Evolutionary conservation across 352 stramenopile genomes (phyloP).

Genomic region (Salisapilia sapeloensis): DNA sequence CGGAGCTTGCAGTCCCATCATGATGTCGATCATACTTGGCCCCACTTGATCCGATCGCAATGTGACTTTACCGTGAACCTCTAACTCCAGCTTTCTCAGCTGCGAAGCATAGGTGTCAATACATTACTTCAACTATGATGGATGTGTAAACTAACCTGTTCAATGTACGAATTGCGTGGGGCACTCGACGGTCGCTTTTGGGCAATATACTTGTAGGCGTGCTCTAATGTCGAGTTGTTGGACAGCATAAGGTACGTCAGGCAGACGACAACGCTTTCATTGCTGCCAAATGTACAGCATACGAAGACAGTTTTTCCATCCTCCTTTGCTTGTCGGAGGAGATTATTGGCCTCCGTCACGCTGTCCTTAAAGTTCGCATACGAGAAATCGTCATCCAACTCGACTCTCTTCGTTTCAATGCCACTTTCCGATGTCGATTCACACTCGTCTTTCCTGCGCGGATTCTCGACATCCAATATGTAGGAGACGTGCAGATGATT

Average conservation of each 20-base stretch:
- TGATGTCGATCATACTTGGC: conserved; percentile 61
- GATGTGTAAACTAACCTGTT: conserved; percentile 18
- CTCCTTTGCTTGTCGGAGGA: conserved; percentile 17
- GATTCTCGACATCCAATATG: conserved; percentile 41
- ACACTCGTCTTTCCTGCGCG: conserved; percentile 15
- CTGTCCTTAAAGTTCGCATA: conserved; percentile 35
- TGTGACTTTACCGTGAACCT: conserved; percentile 39
- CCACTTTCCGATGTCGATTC: conserved; percentile 7
- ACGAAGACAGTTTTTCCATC: conserved; percentile 37
- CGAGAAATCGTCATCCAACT: conserved; percentile 45
- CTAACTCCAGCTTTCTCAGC: conserved; percentile 29
- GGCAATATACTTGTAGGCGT: conserved; percentile 36
- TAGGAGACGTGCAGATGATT: conserved; percentile 32
- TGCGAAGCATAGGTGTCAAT: conserved; percentile 2
- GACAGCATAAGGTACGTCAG: conserved; percentile 45
- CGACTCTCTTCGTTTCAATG: conserved; percentile 17
- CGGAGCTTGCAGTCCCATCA: conserved; percentile 36
- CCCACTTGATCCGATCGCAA: conserved; percentile 38
- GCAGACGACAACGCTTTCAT: conserved; percentile 49
- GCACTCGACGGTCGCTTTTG: conserved; percentile 38
- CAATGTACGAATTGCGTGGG: conserved; percentile 41
- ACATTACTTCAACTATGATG: background rate
- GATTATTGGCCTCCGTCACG: conserved; percentile 19
- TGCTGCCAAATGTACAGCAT: conserved; percentile 57
- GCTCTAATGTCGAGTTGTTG: conserved; percentile 38